Percentiles rank a stretch among this genome's conserved stretches.
Evolutionary conservation across 176 grass and related monocot genomes (phyloP).

Genomic region (Aegilops tauschii): DNA sequence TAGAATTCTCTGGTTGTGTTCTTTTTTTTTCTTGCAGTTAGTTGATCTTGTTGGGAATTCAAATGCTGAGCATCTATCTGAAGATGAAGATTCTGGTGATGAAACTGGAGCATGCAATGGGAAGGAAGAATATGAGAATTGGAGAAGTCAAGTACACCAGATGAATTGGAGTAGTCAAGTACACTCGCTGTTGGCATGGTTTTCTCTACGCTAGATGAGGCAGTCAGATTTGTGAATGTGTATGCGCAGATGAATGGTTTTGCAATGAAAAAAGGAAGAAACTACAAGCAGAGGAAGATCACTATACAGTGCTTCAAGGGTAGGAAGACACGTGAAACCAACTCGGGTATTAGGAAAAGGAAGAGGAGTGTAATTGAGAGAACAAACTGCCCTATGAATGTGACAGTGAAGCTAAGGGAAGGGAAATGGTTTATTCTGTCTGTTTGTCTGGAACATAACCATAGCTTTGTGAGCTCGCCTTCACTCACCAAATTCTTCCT

Average conservation of each 20-base stretch:
- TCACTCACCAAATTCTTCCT: conserved; percentile 1
- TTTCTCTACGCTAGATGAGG: not conserved
- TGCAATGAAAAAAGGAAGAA: conserved; percentile 8
- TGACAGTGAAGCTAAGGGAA: not conserved
- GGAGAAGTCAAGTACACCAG: not conserved
- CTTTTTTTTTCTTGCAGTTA: no score
- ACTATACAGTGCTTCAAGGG: conserved; percentile 9
- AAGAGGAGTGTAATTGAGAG: not conserved
- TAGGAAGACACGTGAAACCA: not conserved
- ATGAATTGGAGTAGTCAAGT: conserved; percentile 10
- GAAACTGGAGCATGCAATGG: not conserved
- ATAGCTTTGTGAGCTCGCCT: not conserved
- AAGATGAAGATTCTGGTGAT: not conserved
- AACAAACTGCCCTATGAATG: not conserved
- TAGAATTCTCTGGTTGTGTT: no score
- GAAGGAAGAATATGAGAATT: not conserved
- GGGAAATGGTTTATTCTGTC: not conserved
- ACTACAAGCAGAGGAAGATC: conserved; percentile 22
- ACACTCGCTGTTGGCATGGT: conserved; percentile 22
- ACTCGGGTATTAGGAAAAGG: not conserved
- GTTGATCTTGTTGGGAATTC: no score
- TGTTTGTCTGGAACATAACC: conserved; percentile 7
- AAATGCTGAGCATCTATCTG: no score
- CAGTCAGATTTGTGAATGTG: conserved; percentile 5
- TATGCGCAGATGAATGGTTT: conserved; percentile 4